Evolutionary conservation across 2,329 filamentous ascomycete genomes (phyloP), one percentile per base, ranked within the genome.

Genomic region (Ambrosiella cleistominuta): DNA sequence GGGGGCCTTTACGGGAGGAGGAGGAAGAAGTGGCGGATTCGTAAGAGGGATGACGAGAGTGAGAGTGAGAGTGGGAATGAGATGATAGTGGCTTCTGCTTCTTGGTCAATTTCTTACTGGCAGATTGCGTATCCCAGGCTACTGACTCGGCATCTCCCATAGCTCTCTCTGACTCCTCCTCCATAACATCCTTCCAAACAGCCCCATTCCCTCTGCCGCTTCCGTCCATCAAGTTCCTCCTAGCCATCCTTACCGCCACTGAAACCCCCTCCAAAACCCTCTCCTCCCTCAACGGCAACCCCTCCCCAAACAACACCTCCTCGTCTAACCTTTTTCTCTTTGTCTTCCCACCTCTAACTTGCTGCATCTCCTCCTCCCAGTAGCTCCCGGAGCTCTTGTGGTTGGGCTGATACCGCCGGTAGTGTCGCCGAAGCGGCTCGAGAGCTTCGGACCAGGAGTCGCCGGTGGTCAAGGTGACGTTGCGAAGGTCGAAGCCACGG

Each of bases 371-470:
- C 17, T 57, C 67, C 9, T 70, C 71, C 74, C 74, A 76, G 61
- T 70, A 68, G 57, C 66, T 66, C 44, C 62, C 68, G 62, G 54
- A 50, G 37, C 49, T 52, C 15, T 57, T 27, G 27, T 27, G 27
- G 27, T 27, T 2, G 27, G 27, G 27, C 27, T 27, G 27, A 27
- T 5, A 5, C 3, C 27, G 27, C 27, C 51, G 5, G 35, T 37
- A 12, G 4, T 15, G 19, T 66, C 74, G 65, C 65, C 78, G 80
- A 59, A 94, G 71, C 1, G 86, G 85, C 44, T 81, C 79, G n/a
- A 95, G 76, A 0, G 87, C 88, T 37, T 89, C 83, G 60, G 93
- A 85, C 88, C 88, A 95, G 59, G 75, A 83, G 36, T 85, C 88
- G 39, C 74, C 74, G 61, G 79, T 76, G 55, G 81, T 75, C 49